Evolutionary conservation across 805 yeast genomes (phyloP), one percentile per base, ranked within the genome.

Genomic region (Monosporozyma yasuniensis): DNA sequence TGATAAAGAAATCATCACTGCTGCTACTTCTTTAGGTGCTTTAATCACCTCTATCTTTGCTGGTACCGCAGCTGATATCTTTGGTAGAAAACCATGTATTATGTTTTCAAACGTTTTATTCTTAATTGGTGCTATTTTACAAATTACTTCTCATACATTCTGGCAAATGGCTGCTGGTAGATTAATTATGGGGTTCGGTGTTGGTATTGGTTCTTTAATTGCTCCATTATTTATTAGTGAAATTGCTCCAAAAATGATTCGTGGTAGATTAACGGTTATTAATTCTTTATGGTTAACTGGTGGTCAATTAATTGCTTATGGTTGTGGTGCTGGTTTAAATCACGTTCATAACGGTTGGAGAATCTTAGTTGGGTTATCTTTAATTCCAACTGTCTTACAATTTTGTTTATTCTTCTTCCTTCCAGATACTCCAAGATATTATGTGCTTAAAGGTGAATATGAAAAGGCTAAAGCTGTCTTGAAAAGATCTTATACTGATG

Each of bases 1-100:
- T 44, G 82, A 89, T 57, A 86, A 87, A 68, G 96, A 90, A 70
- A 72, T 87, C 55, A 88, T 93, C 60, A 93, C 98, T 0, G 83
- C 96, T 10, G 96, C 97, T 12, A 91, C 98, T 0, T 87, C 97
- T 0, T 72, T 91, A 25, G 99, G 98, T 53, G 98, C 98, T 1
- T 71, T 91, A 42, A 71, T 91, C 22, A 85, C 93, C 7, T 81
- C 96, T 5, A 53, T 85, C 12, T 56, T 79, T 42, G 95, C 96
- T 3, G 99, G 98, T 46, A 66, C 83, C 0, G 64, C 79, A 28
- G 96, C 96, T 43, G 96, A 91, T 63, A 60, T 78, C 28, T 69
- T 84, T 54, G 99, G 99, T 35, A 79, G 98, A 59, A 89, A 84
- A 62, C 83, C 85, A 52, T 86, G 88, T 48, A 75, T 93, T 47